Conservation (phyloP, 345 rosid species). For the Syzygium oleosum region DNA sequence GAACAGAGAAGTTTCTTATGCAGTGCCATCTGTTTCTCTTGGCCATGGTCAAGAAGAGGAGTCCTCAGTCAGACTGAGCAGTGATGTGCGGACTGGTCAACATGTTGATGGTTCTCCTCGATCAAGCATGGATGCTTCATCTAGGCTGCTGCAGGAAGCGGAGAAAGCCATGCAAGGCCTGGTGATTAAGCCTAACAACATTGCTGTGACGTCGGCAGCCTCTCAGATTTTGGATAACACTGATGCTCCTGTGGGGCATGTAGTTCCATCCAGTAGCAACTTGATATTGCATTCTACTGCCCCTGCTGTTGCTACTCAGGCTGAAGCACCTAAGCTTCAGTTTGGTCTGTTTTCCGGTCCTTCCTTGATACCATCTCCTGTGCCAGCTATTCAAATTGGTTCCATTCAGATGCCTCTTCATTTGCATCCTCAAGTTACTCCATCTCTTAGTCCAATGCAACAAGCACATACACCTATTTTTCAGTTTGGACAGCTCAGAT, state of each 20-base stretch:
- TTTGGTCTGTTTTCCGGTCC: constrained; percentile 97
- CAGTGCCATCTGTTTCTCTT: constrained; percentile 28
- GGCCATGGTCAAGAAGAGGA: constrained; percentile 26
- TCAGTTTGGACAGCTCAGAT: constrained; percentile 87
- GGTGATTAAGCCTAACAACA: constrained; percentile 27
- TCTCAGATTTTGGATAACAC: constrained; percentile 24
- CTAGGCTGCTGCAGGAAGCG: constrained; percentile 41
- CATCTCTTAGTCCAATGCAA: constrained; percentile 56
- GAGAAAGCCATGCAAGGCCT: constrained; percentile 44
- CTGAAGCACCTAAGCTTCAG: constrained; percentile 74
- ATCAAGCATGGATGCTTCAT: constrained; percentile 24
- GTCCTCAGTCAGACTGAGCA: constrained; percentile 22
- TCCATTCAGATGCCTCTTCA: constrained; percentile 99
- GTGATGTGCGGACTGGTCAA: constrained; percentile 30
- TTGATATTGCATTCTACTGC: constrained; percentile 19
- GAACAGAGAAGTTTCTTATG: constrained; percentile 35
- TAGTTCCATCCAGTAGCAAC: constrained; percentile 21
- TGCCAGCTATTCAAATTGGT: constrained; percentile 98
- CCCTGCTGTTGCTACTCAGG: constrained; percentile 34
- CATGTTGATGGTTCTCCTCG: constrained; percentile 31
- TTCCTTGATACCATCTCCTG: constrained; percentile 81
- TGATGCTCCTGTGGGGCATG: constrained; percentile 30
- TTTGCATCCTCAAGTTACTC: constrained; percentile 63
- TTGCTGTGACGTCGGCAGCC: constrained; percentile 21
- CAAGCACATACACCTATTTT: constrained; percentile 67